Evolutionary conservation across 2,329 filamentous ascomycete species (phyloP).

Genomic region (Beauveria pseudobassiana): DNA sequence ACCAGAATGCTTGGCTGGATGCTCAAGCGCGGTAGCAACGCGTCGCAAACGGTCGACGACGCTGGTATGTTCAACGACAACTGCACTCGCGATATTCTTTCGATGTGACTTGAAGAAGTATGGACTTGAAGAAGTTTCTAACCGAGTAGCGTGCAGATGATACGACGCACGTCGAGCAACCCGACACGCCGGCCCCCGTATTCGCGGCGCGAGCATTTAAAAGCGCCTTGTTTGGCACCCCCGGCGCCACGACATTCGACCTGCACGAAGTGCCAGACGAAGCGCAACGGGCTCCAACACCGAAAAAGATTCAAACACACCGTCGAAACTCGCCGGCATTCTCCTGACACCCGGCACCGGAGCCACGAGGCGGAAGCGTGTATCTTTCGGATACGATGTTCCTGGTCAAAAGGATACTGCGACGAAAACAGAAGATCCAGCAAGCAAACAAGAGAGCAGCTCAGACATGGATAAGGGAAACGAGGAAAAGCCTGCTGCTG

Average conservation of each 20-base stretch:
- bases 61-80: conserved; percentile 19
- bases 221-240: conserved; percentile 56
- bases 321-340: conserved; percentile 48
- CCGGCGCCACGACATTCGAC: conserved; percentile 27
- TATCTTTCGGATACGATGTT: conserved; percentile 56
- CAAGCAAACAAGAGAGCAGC: conserved; percentile 18
- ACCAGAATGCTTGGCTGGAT: conserved; percentile 52
- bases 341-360: conserved; percentile 57
- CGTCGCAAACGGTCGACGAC: conserved; percentile 25
- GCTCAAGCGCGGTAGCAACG: conserved; percentile 38
- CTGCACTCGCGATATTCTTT: neutral
- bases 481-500: neutral
- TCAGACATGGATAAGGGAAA: neutral
- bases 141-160: conserved; percentile 21
- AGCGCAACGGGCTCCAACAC: conserved; percentile 18
- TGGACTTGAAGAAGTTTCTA: neutral
- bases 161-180: conserved; percentile 44
- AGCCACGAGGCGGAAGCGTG: conserved; percentile 53
- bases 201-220: conserved; percentile 60
- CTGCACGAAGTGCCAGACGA: conserved; percentile 17
- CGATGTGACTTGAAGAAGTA: neutral
- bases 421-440: conserved; percentile 26
- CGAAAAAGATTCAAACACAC: conserved; percentile 33
- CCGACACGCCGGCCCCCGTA: conserved; percentile 58
- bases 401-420: conserved; percentile 28